A percentile compares a stretch with the other conserved stretches of the same genome.
Conservation (phyloP, 2,329 filamentous ascomycete genomes). For the Cytospora mali region DNA sequence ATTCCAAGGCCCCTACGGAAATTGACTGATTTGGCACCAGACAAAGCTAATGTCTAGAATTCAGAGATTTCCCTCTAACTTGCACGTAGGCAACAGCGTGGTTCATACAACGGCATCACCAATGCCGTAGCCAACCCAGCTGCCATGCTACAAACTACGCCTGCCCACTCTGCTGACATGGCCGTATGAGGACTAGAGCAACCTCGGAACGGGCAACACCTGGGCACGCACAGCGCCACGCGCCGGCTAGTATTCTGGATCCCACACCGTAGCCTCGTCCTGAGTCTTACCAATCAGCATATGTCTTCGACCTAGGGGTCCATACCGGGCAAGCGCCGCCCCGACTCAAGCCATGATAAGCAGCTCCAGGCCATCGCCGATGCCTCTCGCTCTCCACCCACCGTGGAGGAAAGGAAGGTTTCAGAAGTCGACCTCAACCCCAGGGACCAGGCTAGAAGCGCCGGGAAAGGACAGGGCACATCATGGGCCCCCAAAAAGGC, state of each 20-base stretch:
- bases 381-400: slow-evolving; percentile 13
- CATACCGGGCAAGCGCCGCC: slow-evolving; percentile 15
- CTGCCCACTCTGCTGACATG: background rate
- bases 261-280: slow-evolving; percentile 11
- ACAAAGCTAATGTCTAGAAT: too few species aligned
- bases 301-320: background rate
- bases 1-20: too few species aligned
- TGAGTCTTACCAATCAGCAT: slow-evolving; percentile 7
- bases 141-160: background rate
- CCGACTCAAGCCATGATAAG: slow-evolving; percentile 16
- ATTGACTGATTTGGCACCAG: too few species aligned
- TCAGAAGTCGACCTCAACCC: slow-evolving; percentile 24
- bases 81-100: too few species aligned
- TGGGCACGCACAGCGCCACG: too few species aligned
- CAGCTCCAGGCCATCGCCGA: slow-evolving; percentile 3
- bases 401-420: slow-evolving; percentile 17
- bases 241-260: background rate
- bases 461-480: slow-evolving; percentile 9
- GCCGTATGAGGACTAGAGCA: background rate
- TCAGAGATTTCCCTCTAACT: too few species aligned
- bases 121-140: background rate
- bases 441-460: slow-evolving; percentile 16
- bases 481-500: slow-evolving; percentile 11
- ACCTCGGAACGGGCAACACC: too few species aligned
- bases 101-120: background rate